These are phyloP conservation scores for Sphaerosporella brunnea DNA, from an alignment of 495 filamentous ascomycete genomes.

Conservation along the genomic window DNA sequence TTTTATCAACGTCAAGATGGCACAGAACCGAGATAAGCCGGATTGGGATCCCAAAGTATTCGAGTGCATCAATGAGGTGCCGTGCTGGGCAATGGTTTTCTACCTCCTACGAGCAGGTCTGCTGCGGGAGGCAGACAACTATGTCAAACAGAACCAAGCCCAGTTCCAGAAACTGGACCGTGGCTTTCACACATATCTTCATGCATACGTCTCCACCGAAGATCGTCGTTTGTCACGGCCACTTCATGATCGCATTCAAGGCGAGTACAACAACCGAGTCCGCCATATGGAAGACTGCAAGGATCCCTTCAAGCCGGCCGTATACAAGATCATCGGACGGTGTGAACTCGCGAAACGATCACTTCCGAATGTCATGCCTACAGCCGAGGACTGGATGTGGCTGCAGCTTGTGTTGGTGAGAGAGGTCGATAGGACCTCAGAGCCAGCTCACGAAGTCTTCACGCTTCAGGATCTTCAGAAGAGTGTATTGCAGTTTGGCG, in stretches of 20 bases:
- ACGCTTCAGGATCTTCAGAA: constrained; percentile 69
- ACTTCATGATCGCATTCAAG: constrained; percentile 67
- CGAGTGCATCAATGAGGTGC: constrained; percentile 22
- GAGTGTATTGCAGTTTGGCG: constrained; percentile 73
- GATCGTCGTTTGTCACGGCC: constrained; percentile 58
- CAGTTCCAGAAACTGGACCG: constrained; percentile 80
- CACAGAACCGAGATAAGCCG: constrained; percentile 15
- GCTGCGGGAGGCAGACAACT: constrained; percentile 64
- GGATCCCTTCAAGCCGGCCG: constrained; percentile 91
- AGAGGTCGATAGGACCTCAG: constrained; percentile 64
- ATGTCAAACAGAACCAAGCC: constrained; percentile 54
- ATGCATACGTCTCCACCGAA: constrained; percentile 49
- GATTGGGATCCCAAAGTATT: constrained; percentile 25
- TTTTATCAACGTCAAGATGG: constrained; percentile 42
- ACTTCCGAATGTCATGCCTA: constrained; percentile 61
- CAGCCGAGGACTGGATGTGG: constrained; percentile 93
- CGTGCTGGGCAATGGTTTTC: constrained; percentile 81
- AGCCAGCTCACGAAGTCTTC: constrained; percentile 74
- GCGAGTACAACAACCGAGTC: constrained; percentile 68
- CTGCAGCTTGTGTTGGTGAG: constrained; percentile 81
- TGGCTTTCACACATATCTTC: constrained; percentile 77
- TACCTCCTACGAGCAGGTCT: constrained; percentile 79
- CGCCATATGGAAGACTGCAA: constrained; percentile 72
- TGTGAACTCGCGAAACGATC: constrained; percentile 69
- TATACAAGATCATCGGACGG: constrained; percentile 92